A percentile compares a stretch with the other conserved stretches of the same genome.
These are phyloP conservation scores for Vitis vinifera DNA, from an alignment of 164 flowering plant species.

Conservation along the genomic window DNA sequence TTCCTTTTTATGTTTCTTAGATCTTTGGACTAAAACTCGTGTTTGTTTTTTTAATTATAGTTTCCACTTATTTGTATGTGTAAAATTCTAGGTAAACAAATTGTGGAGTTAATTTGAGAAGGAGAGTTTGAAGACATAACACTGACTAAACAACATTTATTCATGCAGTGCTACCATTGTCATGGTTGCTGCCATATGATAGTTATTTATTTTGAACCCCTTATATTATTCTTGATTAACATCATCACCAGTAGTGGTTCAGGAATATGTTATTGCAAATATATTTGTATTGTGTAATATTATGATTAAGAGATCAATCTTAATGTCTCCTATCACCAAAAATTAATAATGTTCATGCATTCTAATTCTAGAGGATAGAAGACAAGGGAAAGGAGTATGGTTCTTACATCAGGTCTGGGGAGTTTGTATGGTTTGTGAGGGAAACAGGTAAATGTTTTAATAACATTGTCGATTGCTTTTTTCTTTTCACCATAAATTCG, in stretches of 20 bases:
- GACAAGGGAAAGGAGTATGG: conserved; percentile 93
- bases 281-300: background rate
- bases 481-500: background rate
- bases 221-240: no score
- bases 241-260: no score
- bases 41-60: no score
- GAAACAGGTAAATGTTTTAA: conserved; percentile 66
- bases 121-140: no score
- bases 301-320: background rate
- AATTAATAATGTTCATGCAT: conserved; percentile 1
- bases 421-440: conserved; percentile 88
- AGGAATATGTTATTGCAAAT: background rate
- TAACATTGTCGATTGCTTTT: background rate
- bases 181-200: background rate
- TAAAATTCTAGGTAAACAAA: no score
- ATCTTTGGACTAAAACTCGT: no score
- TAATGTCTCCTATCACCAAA: background rate
- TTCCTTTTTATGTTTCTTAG: no score
- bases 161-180: background rate
- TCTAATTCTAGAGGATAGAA: conserved; percentile 69
- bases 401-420: conserved; percentile 62
- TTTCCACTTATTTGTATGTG: no score
- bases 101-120: no score
- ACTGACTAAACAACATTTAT: background rate
- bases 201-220: background rate